Evolutionary conservation across 1,284 basidiomycete genomes (phyloP).

Genomic region (Xerocomus cyaneibrunnescens): DNA sequence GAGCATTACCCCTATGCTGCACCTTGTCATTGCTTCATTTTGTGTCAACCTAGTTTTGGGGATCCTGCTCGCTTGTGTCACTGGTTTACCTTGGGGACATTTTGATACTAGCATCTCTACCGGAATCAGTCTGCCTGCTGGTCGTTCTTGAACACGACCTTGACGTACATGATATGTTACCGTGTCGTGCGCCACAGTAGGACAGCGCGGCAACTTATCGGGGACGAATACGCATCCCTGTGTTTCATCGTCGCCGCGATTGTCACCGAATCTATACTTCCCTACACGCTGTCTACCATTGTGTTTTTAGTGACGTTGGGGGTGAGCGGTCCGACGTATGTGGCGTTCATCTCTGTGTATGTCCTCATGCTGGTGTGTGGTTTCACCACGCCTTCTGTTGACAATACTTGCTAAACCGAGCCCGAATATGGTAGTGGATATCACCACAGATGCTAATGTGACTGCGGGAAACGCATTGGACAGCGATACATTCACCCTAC

Average conservation of each 20-base stretch:
- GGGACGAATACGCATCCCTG: not conserved
- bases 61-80: not conserved
- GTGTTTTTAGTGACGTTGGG: not conserved
- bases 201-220: too few relatives aligned
- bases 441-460: slow-evolving; percentile 24
- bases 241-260: not conserved
- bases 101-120: too few relatives aligned
- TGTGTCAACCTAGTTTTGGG: slow-evolving; percentile 11
- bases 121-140: too few relatives aligned
- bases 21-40: not conserved
- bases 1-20: not conserved
- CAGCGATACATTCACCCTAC: not conserved
- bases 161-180: slow-evolving; percentile 2
- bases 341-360: not conserved
- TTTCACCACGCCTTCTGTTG: too few relatives aligned
- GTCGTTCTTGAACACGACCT: not conserved
- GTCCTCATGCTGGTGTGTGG: slow-evolving; percentile 2
- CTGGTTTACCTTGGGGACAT: too few relatives aligned
- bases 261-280: slow-evolving; percentile 1
- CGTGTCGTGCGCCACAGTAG: not conserved
- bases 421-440: slow-evolving; percentile 15
- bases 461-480: slow-evolving; percentile 4
- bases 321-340: not conserved
- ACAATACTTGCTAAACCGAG: not conserved
- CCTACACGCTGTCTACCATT: not conserved